phyloP scores from a whole-genome alignment of 441 rosid genomes.

The Dalechampia spathulata region DNA sequence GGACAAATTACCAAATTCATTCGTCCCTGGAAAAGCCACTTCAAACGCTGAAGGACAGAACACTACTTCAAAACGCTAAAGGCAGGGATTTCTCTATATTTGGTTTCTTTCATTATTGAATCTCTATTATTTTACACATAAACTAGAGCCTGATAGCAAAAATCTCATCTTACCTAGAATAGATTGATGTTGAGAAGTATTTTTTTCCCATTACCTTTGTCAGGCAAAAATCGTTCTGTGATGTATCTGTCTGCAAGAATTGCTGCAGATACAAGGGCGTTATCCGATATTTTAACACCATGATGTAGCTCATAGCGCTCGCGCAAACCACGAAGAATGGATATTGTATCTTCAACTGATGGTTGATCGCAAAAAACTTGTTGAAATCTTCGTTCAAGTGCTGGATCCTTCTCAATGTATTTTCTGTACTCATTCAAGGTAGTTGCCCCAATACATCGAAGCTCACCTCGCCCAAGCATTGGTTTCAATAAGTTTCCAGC shows the following conservation, averaged over 20 bases:
- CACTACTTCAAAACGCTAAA: too few relatives aligned
- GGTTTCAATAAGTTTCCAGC: conserved; percentile 79
- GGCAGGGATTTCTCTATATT: not conserved
- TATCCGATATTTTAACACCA: conserved; percentile 70
- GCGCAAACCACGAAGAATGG: conserved; percentile 63
- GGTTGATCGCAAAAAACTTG: conserved; percentile 77
- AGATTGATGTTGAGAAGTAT: not conserved
- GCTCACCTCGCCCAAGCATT: conserved; percentile 82
- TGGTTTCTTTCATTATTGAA: not conserved
- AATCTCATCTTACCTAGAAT: not conserved
- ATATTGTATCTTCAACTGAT: conserved; percentile 61
- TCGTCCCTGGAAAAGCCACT: too few relatives aligned
- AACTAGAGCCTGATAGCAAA: not conserved
- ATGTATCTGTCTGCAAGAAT: conserved; percentile 67
- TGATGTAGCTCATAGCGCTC: conserved; percentile 72
- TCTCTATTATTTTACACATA: too few relatives aligned
- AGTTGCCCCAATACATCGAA: conserved; percentile 72
- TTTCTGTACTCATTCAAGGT: conserved; percentile 71
- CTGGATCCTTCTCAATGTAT: conserved; percentile 76
- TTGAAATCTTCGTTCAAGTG: conserved; percentile 73
- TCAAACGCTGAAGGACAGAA: too few relatives aligned
- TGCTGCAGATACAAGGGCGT: conserved; percentile 70
- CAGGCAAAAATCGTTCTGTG: conserved; percentile 81
- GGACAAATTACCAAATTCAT: too few relatives aligned
- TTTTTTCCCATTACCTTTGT: conserved; percentile 50